A percentile compares a stretch with the other conserved stretches of the same genome.
Conservation (phyloP, 495 filamentous ascomycete species). For the Lasiosphaeria hispida region DNA sequence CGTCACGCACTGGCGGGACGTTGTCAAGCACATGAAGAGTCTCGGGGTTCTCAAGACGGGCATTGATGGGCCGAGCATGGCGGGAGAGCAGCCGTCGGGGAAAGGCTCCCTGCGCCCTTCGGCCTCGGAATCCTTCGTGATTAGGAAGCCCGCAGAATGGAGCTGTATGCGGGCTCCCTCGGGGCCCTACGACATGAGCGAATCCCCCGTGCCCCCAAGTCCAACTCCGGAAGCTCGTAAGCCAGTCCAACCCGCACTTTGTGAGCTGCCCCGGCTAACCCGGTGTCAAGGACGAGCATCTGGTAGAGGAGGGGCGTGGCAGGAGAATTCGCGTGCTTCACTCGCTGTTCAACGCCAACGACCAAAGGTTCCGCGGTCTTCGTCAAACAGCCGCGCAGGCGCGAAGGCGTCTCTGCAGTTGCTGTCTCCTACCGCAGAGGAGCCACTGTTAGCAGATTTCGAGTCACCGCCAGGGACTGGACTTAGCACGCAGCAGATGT, state of each 20-base stretch:
- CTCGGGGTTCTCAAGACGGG: constrained; percentile 31
- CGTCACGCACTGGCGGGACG: constrained; percentile 56
- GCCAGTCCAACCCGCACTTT: neutral
- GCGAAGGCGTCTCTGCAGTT: constrained; percentile 19
- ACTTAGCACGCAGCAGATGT: neutral
- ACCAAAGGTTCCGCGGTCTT: constrained; percentile 21
- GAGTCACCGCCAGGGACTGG: neutral
- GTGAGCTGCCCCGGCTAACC: constrained; percentile 10
- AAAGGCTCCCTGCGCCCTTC: constrained; percentile 22
- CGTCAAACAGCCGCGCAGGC: constrained; percentile 8
- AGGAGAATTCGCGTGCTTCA: constrained; percentile 7
- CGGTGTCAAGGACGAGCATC: constrained; percentile 12
- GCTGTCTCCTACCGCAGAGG: constrained; percentile 35
- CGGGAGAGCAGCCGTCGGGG: neutral
- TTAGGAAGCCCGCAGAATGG: constrained; percentile 23
- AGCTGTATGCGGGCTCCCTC: neutral
- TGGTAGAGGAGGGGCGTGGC: neutral
- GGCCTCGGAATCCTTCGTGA: constrained; percentile 23
- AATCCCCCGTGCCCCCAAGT: constrained; percentile 28
- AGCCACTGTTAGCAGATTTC: constrained; percentile 15
- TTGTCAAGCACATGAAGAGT: constrained; percentile 52
- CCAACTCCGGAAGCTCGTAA: constrained; percentile 29
- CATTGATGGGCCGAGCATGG: neutral
- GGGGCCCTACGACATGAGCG: constrained; percentile 8
- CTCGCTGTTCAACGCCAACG: constrained; percentile 25